Evolutionary conservation across 1,139 yeast species (phyloP).

Genomic region (Diutina scorzettiae): DNA sequence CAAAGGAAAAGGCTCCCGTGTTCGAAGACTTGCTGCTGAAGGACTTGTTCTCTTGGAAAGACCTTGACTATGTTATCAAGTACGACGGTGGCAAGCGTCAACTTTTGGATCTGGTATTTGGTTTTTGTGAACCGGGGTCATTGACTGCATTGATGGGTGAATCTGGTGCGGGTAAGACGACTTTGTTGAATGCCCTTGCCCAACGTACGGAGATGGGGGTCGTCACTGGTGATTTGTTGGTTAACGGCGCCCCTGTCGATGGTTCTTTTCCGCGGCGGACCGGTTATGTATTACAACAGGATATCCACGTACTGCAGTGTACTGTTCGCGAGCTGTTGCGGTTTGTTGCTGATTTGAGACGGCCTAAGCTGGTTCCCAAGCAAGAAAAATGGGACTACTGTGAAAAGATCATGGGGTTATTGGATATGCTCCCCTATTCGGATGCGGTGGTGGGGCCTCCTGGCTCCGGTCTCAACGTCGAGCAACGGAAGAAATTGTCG

Average conservation of each 20-base stretch:
- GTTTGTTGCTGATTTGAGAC: slow-evolving; percentile 67
- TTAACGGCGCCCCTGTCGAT: slow-evolving; percentile 59
- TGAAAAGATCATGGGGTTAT: slow-evolving; percentile 52
- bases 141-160: slow-evolving; percentile 59
- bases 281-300: slow-evolving; percentile 80
- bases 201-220: slow-evolving; percentile 72
- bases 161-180: slow-evolving; percentile 83
- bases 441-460: slow-evolving; percentile 79
- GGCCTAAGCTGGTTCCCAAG: slow-evolving; percentile 40
- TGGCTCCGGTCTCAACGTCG: slow-evolving; percentile 70
- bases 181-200: slow-evolving; percentile 60
- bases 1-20: slow-evolving; percentile 8
- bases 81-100: slow-evolving; percentile 49
- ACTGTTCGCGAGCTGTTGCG: slow-evolving; percentile 71
- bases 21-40: slow-evolving; percentile 12
- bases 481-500: slow-evolving; percentile 75
- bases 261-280: slow-evolving; percentile 69
- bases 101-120: slow-evolving; percentile 57
- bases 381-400: slow-evolving; percentile 60
- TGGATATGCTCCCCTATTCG: slow-evolving; percentile 64
- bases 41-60: slow-evolving; percentile 69
- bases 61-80: slow-evolving; percentile 58
- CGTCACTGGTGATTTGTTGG: slow-evolving; percentile 64
- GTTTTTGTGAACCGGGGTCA: slow-evolving; percentile 64
- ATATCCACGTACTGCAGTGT: slow-evolving; percentile 56